Evolutionary conservation across 106 monocot species (phyloP), one percentile per base, ranked within the genome.

Genomic region (Apostasia shenzhenica): DNA sequence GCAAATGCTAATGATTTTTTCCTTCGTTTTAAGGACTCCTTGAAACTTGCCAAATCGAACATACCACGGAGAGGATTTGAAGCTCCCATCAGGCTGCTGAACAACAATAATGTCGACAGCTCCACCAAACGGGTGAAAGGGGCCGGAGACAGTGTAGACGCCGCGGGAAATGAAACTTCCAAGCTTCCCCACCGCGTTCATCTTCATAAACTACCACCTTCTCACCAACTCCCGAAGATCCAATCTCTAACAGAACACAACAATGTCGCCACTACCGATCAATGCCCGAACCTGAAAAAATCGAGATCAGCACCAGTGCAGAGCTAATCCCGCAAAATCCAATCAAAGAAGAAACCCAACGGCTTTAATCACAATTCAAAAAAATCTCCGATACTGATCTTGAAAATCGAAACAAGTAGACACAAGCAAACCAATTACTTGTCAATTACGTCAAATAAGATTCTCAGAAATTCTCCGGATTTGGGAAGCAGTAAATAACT

Each of bases 51-150:
- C 94, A 56, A 94, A 94, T 4, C 85, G 80, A 11, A 94, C 84
- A 26, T 91, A 87, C 94, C 94, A 94, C 26, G 90, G 94, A 4
- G 94, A 90, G 60, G 87, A 87, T 70, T 85, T 94, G 83, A 87
- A 91, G 74, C 84, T 85, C 13, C 90, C 94, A 70, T 94, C 94
- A 48, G 52, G 87, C 74, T 94, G 94, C 76, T 88, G 76, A 52
- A 91, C 90, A 4, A 87, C 90, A 11, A 94, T 86, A 59, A 94
- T 87, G 69, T 94, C 94, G 1, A 94, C 79, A 6, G 87, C 94
- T 10, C 94, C 94, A 9, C 94, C 94, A 70, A 94, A 94, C 2
- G 94, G 94, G 63, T 94, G 94, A 64, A 94, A 94, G 4, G 87
- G 87, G 13, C 81, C 90, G 8, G 94, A 94, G 43, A 94, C 90